A percentile compares a stretch with the other conserved stretches of the same genome.
Evolutionary conservation across 2,329 filamentous ascomycete species (phyloP).

Genomic region (Knoxdaviesia proteae): DNA sequence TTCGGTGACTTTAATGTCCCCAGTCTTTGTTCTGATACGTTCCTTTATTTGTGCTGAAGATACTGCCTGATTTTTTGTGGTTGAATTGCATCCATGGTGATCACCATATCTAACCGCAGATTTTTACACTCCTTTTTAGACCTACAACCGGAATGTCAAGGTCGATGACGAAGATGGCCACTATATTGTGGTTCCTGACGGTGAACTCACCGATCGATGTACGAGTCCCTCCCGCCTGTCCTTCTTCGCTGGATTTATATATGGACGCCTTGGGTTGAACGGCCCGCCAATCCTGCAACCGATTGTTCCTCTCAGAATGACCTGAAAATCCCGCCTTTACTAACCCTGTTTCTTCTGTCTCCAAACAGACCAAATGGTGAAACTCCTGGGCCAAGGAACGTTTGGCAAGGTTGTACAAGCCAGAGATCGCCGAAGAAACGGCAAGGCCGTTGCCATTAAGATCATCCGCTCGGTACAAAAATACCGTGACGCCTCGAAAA

Average conservation of each 20-base stretch:
- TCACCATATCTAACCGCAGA: too few relatives aligned
- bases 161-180: constrained; percentile 94
- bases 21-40: too few relatives aligned
- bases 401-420: constrained; percentile 98
- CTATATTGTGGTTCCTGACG: constrained; percentile 80
- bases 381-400: constrained; percentile 84
- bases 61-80: not conserved
- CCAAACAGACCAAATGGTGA: constrained; percentile 58
- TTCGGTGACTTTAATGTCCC: too few relatives aligned
- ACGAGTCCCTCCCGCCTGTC: constrained; percentile 17
- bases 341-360: not conserved
- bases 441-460: constrained; percentile 72
- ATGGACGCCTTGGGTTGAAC: not conserved
- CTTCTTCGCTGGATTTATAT: not conserved
- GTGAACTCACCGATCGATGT: constrained; percentile 78
- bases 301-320: not conserved
- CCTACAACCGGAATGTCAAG: constrained; percentile 40
- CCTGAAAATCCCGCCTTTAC: not conserved
- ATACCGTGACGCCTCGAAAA: constrained; percentile 86
- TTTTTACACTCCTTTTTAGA: not conserved
- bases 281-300: not conserved
- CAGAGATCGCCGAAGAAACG: constrained; percentile 51
- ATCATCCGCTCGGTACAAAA: constrained; percentile 97
- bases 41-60: not conserved
- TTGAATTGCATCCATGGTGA: constrained; percentile 1